Base-by-base conservation (phyloP, 2,329 filamentous ascomycete species). In the Fusarium begoniae region DNA sequence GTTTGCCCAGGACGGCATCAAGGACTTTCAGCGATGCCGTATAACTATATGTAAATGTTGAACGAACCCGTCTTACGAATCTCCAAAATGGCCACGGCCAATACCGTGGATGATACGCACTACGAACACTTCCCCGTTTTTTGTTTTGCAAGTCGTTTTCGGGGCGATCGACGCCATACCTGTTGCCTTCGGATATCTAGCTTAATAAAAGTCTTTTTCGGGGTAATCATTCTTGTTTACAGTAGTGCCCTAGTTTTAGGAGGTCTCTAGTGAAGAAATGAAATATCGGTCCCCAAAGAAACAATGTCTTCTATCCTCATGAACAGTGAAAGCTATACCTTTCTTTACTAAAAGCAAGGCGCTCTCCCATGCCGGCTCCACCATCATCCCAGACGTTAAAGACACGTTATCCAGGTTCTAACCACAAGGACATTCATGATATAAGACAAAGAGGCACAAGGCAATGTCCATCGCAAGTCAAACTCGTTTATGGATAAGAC, bases 281-380 rank as follows among this genome's bases (percentile, higher is more conserved):
- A 3, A 4, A 5, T 1, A 28, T 4, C 9, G 8, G 1, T 22
- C 10, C 14, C 3, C 10, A n/a, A 17, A 30, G 5, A 8, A 30
- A 24, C 30, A 20, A 14, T 5, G 9, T 24, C 6, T 11, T 24
- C 4, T 20, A 20, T 51, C 4, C 12, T 6, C 12, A 18, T 51
- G n/a, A 24, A 24, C 22, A 10, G 11, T n/a, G 24, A 35, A 24
- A 10, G 17, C 48, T 35, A 13, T 24, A 10, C 6, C 30, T 0
- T 24, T 6, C n/a, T 20, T 24, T 20, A 12, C 17, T 15, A 13
- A 35, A 8, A 24, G 8, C 12, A 35, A 51, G 30, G 30, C n/a
- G 17, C 30, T 53, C 30, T 37, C 18, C n/a, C n/a, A 53, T 18
- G 11, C 17, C 5, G 18, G 4, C 24, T 1, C 44, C 0, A 6